Conservation (phyloP, 139 green algal genomes). For the Deuterostichococcus epilithicus region DNA sequence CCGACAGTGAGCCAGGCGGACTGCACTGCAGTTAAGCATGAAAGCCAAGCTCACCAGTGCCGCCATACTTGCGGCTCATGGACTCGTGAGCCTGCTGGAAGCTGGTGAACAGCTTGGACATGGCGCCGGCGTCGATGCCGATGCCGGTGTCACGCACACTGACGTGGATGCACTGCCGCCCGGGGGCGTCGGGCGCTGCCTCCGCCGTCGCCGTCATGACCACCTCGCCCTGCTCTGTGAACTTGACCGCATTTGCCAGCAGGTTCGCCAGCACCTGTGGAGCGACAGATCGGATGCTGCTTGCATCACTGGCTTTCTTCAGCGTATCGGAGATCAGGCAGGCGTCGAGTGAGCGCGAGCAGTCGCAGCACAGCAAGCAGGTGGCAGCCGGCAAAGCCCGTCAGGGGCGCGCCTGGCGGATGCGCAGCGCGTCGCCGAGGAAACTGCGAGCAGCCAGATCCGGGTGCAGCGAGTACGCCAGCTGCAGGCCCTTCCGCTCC, state of each 20-base stretch:
- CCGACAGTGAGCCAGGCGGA: too few relatives aligned
- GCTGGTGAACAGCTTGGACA: conserved; percentile 35
- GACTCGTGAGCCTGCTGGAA: conserved; percentile 29
- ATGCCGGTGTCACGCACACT: conserved; percentile 67
- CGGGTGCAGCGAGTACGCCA: conserved; percentile 34
- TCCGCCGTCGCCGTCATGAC: conserved; percentile 25
- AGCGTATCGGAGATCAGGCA: background rate
- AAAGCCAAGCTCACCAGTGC: conserved; percentile 36
- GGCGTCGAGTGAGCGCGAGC: background rate
- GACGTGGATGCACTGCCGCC: conserved; percentile 34
- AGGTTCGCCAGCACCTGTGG: conserved; percentile 50
- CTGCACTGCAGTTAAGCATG: too few relatives aligned
- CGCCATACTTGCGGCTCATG: conserved; percentile 47
- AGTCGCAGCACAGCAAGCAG: too few relatives aligned
- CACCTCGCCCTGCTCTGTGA: conserved; percentile 60
- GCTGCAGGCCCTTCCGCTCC: conserved; percentile 24
- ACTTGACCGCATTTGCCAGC: conserved; percentile 76
- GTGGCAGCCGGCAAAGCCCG: background rate
- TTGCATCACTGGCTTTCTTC: background rate
- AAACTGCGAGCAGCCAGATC: conserved; percentile 18
- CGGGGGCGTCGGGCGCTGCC: background rate
- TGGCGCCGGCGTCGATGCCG: conserved; percentile 36
- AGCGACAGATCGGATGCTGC: background rate
- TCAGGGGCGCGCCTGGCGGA: conserved; percentile 44
- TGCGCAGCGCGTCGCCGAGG: conserved; percentile 37